Percentiles rank a stretch among this genome's conserved stretches.
Conservation (phyloP, 2,329 filamentous ascomycete species). For the Phaeoacremonium minimum region DNA sequence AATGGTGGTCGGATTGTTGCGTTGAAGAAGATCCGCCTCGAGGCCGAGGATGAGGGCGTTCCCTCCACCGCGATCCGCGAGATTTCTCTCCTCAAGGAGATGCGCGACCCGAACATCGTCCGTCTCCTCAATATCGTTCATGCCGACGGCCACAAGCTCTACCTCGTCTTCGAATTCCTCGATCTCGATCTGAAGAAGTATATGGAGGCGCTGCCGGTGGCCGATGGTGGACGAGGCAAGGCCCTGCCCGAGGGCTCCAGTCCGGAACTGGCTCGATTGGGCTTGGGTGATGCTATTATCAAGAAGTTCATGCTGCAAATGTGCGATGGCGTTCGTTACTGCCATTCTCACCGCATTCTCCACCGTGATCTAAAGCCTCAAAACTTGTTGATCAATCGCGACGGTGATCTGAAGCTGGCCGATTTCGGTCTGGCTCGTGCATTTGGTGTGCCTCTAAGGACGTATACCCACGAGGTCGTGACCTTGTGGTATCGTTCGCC, state of each 20-base stretch:
- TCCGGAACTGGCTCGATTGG: constrained; percentile 58
- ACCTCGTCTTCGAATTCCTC: constrained; percentile 84
- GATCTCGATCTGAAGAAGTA: constrained; percentile 90
- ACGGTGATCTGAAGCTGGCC: constrained; percentile 82
- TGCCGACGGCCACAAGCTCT: constrained; percentile 87
- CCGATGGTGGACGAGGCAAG: constrained; percentile 77
- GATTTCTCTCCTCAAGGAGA: constrained; percentile 87
- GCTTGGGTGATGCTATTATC: constrained; percentile 74
- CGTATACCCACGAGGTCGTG: constrained; percentile 89
- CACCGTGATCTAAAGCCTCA: constrained; percentile 85
- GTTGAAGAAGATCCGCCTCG: constrained; percentile 87
- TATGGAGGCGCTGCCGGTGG: constrained; percentile 82
- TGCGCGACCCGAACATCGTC: constrained; percentile 86
- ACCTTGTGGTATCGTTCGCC: constrained; percentile 86
- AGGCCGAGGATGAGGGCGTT: constrained; percentile 87
- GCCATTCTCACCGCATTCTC: constrained; percentile 77
- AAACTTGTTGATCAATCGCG: constrained; percentile 76
- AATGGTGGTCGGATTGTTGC: constrained; percentile 79
- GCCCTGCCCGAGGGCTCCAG: constrained; percentile 71
- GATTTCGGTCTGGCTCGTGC: constrained; percentile 86
- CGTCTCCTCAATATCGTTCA: constrained; percentile 84
- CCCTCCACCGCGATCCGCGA: constrained; percentile 87
- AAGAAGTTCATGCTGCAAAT: constrained; percentile 90
- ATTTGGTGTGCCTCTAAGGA: constrained; percentile 82
- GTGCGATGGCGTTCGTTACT: constrained; percentile 76